Evolutionary conservation across 2,329 filamentous ascomycete genomes (phyloP).

Genomic region (Colletotrichum ledebouriae): DNA sequence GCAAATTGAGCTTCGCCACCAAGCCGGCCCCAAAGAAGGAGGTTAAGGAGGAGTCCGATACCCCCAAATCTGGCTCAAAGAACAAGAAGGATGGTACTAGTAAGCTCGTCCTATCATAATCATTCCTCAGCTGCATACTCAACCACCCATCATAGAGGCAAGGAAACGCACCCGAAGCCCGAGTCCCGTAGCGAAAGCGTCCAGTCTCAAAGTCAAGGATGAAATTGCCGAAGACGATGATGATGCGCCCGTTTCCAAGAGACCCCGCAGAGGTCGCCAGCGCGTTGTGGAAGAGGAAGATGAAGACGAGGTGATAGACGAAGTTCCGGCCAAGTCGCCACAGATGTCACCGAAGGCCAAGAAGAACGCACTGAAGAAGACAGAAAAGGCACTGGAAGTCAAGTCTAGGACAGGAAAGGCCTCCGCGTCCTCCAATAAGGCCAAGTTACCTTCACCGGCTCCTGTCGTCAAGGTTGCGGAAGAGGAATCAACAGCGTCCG

Average conservation of each 20-base stretch:
- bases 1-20: conserved; percentile 81
- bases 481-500: conserved; percentile 46
- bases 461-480: conserved; percentile 47
- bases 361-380: conserved; percentile 35
- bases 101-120: neutral
- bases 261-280: conserved; percentile 61
- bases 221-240: conserved; percentile 65
- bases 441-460: conserved; percentile 27
- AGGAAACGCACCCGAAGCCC: conserved; percentile 61
- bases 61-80: conserved; percentile 48
- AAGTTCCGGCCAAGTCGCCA: conserved; percentile 46
- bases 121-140: neutral
- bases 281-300: conserved; percentile 63
- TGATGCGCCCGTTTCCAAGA: conserved; percentile 72
- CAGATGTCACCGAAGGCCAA: conserved; percentile 35
- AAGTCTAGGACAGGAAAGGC: conserved; percentile 46
- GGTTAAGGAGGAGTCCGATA: conserved; percentile 51
- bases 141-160: conserved; percentile 49
- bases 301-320: conserved; percentile 60
- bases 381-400: conserved; percentile 22
- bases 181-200: conserved; percentile 42
- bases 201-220: conserved; percentile 44
- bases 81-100: conserved; percentile 53
- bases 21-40: conserved; percentile 56
- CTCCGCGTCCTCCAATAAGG: neutral